phyloP scores from a whole-genome alignment of 2,329 filamentous ascomycete genomes.

The Aspergillus amoenus region DNA sequence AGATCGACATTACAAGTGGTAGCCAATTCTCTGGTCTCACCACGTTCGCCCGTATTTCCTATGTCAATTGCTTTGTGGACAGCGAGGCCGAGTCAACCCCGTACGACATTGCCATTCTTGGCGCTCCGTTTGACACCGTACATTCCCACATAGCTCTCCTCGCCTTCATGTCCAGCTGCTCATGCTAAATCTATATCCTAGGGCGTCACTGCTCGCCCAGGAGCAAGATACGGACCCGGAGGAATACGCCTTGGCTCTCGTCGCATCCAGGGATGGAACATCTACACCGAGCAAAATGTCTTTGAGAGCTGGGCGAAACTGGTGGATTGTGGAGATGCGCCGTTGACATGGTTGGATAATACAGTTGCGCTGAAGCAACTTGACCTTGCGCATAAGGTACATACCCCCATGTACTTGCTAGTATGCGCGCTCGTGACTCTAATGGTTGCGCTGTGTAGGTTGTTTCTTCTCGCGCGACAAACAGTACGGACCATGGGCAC shows the following conservation, averaged over 20 bases:
- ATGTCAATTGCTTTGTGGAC: slow-evolving; percentile 30
- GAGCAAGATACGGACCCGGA: slow-evolving; percentile 53
- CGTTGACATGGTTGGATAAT: slow-evolving; percentile 54
- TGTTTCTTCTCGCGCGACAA: slow-evolving; percentile 47
- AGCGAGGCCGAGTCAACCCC: slow-evolving; percentile 16
- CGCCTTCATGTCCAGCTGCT: neutral
- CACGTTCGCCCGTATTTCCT: slow-evolving; percentile 36
- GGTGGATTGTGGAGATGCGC: slow-evolving; percentile 57
- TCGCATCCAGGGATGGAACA: slow-evolving; percentile 48
- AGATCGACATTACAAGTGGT: slow-evolving; percentile 43
- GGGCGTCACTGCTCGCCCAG: slow-evolving; percentile 51
- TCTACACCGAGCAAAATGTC: slow-evolving; percentile 51
- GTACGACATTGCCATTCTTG: slow-evolving; percentile 47
- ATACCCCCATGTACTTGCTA: neutral
- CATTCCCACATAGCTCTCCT: too few relatives aligned
- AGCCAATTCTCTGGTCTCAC: slow-evolving; percentile 42
- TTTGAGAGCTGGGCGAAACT: slow-evolving; percentile 52
- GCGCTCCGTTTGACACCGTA: slow-evolving; percentile 53
- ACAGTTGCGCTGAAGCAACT: slow-evolving; percentile 56
- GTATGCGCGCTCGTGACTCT: neutral
- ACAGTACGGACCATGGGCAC: slow-evolving; percentile 32
- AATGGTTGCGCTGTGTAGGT: slow-evolving; percentile 26
- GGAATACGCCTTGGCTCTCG: slow-evolving; percentile 53
- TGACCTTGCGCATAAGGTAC: slow-evolving; percentile 49
- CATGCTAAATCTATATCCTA: neutral